Evolutionary conservation across 345 rosid genomes (phyloP).

Genomic region (Citrus sp.): DNA sequence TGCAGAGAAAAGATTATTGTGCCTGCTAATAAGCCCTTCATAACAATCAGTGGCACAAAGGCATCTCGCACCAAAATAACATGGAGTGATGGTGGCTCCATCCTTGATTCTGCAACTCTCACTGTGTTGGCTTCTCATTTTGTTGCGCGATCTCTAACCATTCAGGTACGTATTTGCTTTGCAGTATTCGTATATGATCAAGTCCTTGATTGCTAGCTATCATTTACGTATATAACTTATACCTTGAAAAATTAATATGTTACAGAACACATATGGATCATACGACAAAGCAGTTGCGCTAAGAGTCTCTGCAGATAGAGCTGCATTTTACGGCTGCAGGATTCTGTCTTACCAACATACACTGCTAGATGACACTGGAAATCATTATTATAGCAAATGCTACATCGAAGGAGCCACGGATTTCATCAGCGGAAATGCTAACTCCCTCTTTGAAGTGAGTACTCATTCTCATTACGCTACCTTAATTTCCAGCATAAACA

Average conservation of each 20-base stretch:
- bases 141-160: constrained; percentile 57
- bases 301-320: constrained; percentile 59
- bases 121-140: constrained; percentile 63
- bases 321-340: constrained; percentile 60
- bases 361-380: constrained; percentile 65
- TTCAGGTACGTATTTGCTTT: constrained; percentile 22
- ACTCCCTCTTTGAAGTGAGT: constrained; percentile 64
- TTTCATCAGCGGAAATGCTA: constrained; percentile 66
- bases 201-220: no score
- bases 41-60: constrained; percentile 64
- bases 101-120: constrained; percentile 50
- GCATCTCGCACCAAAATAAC: constrained; percentile 42
- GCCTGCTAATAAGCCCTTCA: constrained; percentile 68
- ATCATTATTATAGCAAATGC: constrained; percentile 63
- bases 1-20: constrained; percentile 55
- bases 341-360: constrained; percentile 70
- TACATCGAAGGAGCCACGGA: constrained; percentile 84
- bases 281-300: constrained; percentile 56
- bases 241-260: no score
- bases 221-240: no score
- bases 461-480: not conserved
- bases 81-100: constrained; percentile 26
- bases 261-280: constrained; percentile 58
- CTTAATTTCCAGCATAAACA: no score
- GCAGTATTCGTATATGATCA: no score